These are phyloP conservation scores for Fremontodendron californicum DNA, from an alignment of 345 rosid species.

Conservation along the genomic window DNA sequence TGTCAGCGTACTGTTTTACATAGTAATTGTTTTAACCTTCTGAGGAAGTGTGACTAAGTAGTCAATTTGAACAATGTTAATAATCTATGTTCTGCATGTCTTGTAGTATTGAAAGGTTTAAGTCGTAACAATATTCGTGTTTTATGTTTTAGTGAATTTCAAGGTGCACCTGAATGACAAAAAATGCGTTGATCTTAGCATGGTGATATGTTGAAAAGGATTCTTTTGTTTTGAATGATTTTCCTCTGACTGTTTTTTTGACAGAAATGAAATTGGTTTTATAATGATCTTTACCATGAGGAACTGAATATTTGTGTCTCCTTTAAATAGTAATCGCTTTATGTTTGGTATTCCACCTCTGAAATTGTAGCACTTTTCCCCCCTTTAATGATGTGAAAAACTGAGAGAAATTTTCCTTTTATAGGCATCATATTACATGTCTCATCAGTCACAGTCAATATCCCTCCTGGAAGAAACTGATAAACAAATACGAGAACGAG, in stretches of 20 bases:
- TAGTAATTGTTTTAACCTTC: background rate
- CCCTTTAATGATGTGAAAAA: background rate
- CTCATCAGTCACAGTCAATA: slow-evolving; percentile 85
- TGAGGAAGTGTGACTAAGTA: background rate
- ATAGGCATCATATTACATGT: slow-evolving; percentile 84
- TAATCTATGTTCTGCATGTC: background rate
- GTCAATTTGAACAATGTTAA: background rate
- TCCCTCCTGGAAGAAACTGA: slow-evolving; percentile 89
- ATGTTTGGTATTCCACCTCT: background rate
- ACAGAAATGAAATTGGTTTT: background rate
- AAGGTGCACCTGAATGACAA: background rate
- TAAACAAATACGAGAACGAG: slow-evolving; percentile 77
- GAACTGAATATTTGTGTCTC: background rate
- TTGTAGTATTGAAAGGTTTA: background rate
- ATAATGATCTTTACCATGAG: background rate
- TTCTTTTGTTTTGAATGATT: background rate
- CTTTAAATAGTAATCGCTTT: background rate
- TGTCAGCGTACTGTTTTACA: background rate
- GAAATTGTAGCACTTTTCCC: background rate
- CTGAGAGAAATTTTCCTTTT: slow-evolving; percentile 28
- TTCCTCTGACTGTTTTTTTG: background rate
- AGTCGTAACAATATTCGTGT: background rate
- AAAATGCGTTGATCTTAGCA: background rate
- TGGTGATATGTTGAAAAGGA: background rate
- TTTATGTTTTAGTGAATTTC: background rate